A percentile compares a stretch with the other conserved stretches of the same genome.
Conservation (phyloP, 2,329 filamentous ascomycete species). For the Rhynchosporium graminicola region DNA sequence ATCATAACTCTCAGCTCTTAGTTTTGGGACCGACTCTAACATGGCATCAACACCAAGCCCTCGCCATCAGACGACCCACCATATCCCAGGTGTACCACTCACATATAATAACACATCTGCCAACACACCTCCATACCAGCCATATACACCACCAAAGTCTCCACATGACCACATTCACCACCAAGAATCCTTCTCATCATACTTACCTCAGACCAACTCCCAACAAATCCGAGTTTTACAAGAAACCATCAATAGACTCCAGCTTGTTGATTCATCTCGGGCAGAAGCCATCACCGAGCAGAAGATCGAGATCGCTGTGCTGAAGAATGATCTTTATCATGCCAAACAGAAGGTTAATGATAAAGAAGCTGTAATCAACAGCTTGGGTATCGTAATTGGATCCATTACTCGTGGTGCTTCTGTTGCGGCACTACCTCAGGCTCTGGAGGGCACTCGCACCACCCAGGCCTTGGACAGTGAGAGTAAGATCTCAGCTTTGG, state of each 20-base stretch:
- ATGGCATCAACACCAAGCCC: neutral
- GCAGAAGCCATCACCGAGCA: constrained; percentile 22
- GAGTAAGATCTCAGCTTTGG: constrained; percentile 20
- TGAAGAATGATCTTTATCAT: constrained; percentile 33
- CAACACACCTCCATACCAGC: neutral
- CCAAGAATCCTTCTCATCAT: neutral
- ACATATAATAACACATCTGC: neutral
- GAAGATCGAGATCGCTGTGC: constrained; percentile 29
- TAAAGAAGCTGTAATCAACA: constrained; percentile 26
- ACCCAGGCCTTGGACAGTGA: neutral
- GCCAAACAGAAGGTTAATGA: constrained; percentile 17
- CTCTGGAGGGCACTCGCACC: neutral
- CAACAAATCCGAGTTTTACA: neutral
- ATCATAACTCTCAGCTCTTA: neutral
- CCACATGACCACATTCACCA: neutral
- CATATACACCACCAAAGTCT: neutral
- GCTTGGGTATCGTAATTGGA: constrained; percentile 24
- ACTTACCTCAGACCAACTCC: neutral
- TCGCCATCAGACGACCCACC: neutral
- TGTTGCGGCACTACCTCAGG: neutral
- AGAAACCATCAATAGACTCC: neutral
- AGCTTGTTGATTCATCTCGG: neutral
- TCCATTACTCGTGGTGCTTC: constrained; percentile 13
- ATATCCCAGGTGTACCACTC: constrained; percentile 3
- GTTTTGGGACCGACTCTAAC: neutral